phyloP scores from a whole-genome alignment of 179 eudicot species.

The Actinidia chinensis region DNA sequence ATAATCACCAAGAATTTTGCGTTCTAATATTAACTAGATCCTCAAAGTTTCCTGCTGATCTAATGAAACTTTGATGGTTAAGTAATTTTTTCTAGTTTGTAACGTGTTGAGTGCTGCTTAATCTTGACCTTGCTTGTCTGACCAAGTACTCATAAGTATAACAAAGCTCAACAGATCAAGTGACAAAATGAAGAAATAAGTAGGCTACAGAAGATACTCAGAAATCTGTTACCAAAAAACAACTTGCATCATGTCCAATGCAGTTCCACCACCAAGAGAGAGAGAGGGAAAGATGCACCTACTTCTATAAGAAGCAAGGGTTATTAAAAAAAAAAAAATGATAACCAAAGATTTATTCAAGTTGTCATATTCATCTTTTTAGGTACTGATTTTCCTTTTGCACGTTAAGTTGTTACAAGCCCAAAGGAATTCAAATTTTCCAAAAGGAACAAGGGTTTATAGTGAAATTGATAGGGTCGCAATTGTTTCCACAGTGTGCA shows the following conservation, averaged over 20 bases:
- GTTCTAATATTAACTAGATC: neutral
- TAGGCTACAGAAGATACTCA: constrained; percentile 74
- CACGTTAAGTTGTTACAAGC: too few species aligned
- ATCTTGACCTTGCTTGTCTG: constrained; percentile 1
- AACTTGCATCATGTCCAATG: constrained; percentile 81
- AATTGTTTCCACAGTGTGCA: too few species aligned
- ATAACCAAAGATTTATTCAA: neutral
- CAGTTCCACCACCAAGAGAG: constrained; percentile 50
- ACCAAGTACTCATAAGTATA: neutral
- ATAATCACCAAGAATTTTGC: neutral
- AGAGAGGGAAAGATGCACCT: neutral
- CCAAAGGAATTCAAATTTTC: too few species aligned
- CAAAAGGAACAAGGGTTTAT: too few species aligned
- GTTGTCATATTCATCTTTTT: neutral
- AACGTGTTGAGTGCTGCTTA: neutral
- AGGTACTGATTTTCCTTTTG: neutral
- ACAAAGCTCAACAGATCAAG: neutral
- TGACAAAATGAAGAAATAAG: neutral
- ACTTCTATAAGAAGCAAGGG: neutral
- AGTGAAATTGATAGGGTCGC: too few species aligned
- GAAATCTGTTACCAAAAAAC: constrained; percentile 76
- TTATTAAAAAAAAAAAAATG: too few species aligned
- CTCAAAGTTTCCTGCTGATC: neutral
- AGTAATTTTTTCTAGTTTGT: neutral
- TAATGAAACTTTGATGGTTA: neutral